Conservation (phyloP, 1,139 yeast genomes). For the Hansenula anomala region DNA sequence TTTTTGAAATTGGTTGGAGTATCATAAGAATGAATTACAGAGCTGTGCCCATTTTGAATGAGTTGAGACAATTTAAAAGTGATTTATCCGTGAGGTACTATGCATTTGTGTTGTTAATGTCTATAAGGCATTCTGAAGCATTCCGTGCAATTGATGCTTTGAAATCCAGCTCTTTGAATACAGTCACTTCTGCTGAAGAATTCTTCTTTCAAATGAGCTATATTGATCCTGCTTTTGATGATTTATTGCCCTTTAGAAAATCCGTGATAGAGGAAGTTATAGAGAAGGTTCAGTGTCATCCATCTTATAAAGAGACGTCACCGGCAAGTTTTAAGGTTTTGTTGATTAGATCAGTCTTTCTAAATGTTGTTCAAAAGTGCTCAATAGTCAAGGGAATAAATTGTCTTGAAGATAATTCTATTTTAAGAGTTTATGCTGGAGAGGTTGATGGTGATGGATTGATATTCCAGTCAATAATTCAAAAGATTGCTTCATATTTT, state of each 20-base stretch:
- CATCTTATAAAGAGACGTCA: not conserved
- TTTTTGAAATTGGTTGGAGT: conserved; percentile 9
- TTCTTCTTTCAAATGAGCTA: conserved; percentile 6
- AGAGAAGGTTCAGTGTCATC: not conserved
- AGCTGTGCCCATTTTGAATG: conserved; percentile 7
- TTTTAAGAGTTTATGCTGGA: conserved; percentile 8
- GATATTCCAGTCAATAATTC: conserved; percentile 5
- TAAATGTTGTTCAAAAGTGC: not conserved
- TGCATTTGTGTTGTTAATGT: conserved; percentile 6
- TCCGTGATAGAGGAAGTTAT: conserved; percentile 3
- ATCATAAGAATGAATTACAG: conserved; percentile 4
- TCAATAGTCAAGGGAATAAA: not conserved
- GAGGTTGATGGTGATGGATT: conserved; percentile 5
- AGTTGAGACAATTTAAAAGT: not conserved
- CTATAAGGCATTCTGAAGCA: conserved; percentile 5
- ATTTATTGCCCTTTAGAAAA: conserved; percentile 11
- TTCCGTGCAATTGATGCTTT: not conserved
- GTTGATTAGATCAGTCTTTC: not conserved
- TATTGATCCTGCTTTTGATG: conserved; percentile 17
- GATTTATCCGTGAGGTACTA: conserved; percentile 8
- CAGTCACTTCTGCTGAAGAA: conserved; percentile 3
- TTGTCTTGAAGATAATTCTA: conserved; percentile 4
- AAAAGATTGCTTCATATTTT: conserved; percentile 5
- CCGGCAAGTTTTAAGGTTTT: not conserved
- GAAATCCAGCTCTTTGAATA: no score